A percentile compares a stretch with the other conserved stretches of the same genome.
Evolutionary conservation across 2,329 filamentous ascomycete species (phyloP).

Genomic region (Curvularia eragrostidis): DNA sequence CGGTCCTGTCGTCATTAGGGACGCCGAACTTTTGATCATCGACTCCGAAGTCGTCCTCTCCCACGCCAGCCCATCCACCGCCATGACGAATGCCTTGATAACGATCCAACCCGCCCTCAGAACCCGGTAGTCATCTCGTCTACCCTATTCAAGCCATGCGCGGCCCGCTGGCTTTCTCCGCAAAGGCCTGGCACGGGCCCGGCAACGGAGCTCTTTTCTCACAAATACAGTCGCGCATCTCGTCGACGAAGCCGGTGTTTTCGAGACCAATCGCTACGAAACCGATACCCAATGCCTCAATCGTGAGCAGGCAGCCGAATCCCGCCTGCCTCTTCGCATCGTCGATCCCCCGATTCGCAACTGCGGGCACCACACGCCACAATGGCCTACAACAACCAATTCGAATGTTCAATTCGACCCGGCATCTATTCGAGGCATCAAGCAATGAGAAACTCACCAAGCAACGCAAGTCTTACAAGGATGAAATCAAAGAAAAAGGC

Average conservation of each 20-base stretch:
- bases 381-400: constrained; percentile 35
- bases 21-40: constrained; percentile 37
- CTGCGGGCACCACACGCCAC: constrained; percentile 31
- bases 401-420: constrained; percentile 40
- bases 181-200: constrained; percentile 45
- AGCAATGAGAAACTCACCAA: constrained; percentile 24
- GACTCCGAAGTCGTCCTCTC: constrained; percentile 21
- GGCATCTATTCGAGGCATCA: constrained; percentile 34
- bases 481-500: constrained; percentile 50
- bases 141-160: constrained; percentile 43
- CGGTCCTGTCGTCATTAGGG: constrained; percentile 40
- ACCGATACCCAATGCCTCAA: constrained; percentile 5
- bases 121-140: constrained; percentile 34
- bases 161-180: constrained; percentile 38
- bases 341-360: constrained; percentile 21
- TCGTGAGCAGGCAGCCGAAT: constrained; percentile 6
- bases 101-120: constrained; percentile 19
- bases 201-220: constrained; percentile 46
- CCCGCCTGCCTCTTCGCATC: constrained; percentile 22
- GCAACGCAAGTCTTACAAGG: constrained; percentile 45
- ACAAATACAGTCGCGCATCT: constrained; percentile 39
- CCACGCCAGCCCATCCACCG: constrained; percentile 17
- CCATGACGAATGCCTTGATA: constrained; percentile 37
- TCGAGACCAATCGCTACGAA: constrained; percentile 28
- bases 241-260: constrained; percentile 22